These are phyloP conservation scores for Lavandula angustifolia DNA, from an alignment of 257 asterid species.

Conservation along the genomic window DNA sequence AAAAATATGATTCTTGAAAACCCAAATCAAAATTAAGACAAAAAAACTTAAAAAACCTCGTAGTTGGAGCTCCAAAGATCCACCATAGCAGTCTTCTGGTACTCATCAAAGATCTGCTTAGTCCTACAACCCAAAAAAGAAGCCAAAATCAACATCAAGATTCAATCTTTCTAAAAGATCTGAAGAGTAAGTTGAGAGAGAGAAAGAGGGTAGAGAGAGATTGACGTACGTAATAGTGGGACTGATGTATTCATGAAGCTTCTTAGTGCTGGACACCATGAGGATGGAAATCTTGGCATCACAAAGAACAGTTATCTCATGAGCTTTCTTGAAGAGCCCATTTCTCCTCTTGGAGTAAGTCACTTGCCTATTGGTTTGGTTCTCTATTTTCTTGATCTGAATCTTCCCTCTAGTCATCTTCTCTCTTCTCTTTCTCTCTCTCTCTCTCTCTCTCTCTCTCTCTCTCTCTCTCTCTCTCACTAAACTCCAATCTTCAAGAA, in stretches of 20 bases:
- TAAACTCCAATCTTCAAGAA: neutral
- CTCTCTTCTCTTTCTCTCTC: too few species aligned
- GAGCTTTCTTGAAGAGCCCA: constrained; percentile 94
- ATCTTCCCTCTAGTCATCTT: constrained; percentile 95
- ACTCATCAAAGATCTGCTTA: constrained; percentile 76
- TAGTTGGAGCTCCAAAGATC: constrained; percentile 87
- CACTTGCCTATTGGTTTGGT: constrained; percentile 94
- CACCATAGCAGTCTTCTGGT: constrained; percentile 66
- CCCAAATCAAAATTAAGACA: neutral
- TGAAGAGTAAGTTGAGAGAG: neutral
- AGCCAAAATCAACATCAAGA: too few species aligned
- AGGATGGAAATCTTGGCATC: constrained; percentile 88
- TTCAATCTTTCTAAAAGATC: too few species aligned
- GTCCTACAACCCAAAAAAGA: constrained; percentile 42
- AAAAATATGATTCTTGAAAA: neutral
- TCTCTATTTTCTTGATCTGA: constrained; percentile 96
- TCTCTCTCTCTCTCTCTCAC: constrained; percentile 24
- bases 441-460: constrained; percentile 26
- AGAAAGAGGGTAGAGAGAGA: neutral
- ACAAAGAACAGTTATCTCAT: constrained; percentile 88
- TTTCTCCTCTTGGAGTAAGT: constrained; percentile 97
- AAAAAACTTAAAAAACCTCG: constrained; percentile 53
- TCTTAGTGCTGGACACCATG: constrained; percentile 79
- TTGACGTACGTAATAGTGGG: constrained; percentile 53
- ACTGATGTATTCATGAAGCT: constrained; percentile 92